Base-by-base conservation (phyloP, 1,284 basidiomycete species). In the Cutaneotrichosporon mucoides region DNA sequence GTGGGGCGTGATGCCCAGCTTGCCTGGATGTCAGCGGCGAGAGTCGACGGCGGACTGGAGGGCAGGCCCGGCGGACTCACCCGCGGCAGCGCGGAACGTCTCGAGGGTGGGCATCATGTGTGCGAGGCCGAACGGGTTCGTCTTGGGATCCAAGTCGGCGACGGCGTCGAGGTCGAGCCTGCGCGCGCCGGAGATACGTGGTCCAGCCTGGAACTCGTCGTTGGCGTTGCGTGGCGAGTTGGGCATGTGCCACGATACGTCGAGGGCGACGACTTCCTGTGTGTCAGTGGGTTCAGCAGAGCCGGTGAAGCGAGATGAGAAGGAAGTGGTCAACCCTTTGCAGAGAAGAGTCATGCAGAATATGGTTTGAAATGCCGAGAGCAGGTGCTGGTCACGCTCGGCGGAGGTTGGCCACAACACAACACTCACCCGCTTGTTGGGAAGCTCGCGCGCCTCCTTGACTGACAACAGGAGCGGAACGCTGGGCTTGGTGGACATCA, bases 71-170 rank as follows among this genome's bases (percentile, higher is more conserved):
- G 53, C 33, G n/a, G 11, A 1, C 86, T 66, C 78, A 92, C 90
- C 85, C 69, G 89, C 92, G 8, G 90, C 87, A 57, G 84, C 79
- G 13, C 87, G 86, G 76, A 98, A 98, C n/a, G 80, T 78, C 44
- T 83, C 81, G 36, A 80, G 80, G 15, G 81, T 78, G 4, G 95
- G 95, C 84, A 98, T 87, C 93, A 98, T 98, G 79, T 98, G 94
- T 68, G 88, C 89, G 15, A 98, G 80, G 12, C 88, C 88, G 5
- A 92, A 81, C 7, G 73, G 75, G 65, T 69, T 86, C 81, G 71
- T 88, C 83, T 8, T 83, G 72, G 60, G 83, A 12, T 66, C 63
- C 61, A 62, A 61, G 48, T 74, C 71, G 24, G 82, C 79, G 13
- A 82, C 73, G 52, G 85, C 82, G 75, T 95, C 94, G 42, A 97